phyloP scores from a whole-genome alignment of 495 filamentous ascomycete species.

The Margaritispora aquatica region DNA sequence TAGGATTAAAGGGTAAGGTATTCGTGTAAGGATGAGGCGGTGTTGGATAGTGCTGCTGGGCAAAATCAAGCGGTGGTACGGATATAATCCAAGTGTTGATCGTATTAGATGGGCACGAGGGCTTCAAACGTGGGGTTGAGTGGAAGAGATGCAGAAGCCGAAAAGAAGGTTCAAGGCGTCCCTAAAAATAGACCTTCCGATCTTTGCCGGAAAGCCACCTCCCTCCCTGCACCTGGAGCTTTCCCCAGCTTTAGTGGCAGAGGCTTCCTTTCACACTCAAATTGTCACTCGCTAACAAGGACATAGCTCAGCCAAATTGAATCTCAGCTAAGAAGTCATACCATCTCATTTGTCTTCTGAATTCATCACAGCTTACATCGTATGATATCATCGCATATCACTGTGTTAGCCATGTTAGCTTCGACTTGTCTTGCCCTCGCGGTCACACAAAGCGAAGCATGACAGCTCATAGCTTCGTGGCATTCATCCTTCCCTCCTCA shows the following conservation, averaged over 20 bases:
- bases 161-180: too few species aligned
- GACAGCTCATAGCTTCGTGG: not conserved
- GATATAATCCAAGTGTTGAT: not conserved
- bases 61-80: too few species aligned
- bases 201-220: not conserved
- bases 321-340: too few species aligned
- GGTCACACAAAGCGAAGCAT: not conserved
- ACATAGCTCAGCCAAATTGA: too few species aligned
- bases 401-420: not conserved
- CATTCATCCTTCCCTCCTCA: not conserved
- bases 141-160: too few species aligned
- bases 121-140: too few species aligned
- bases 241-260: not conserved
- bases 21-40: not conserved
- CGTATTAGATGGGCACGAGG: not conserved
- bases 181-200: not conserved
- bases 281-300: too few species aligned
- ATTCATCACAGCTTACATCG: not conserved
- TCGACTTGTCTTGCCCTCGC: not conserved
- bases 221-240: not conserved
- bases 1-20: not conserved
- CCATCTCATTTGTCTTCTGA: not conserved
- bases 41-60: not conserved
- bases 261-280: not conserved
- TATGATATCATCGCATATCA: not conserved